Base-by-base conservation (phyloP, 345 rosid genomes). In the Linum lewisii region DNA sequence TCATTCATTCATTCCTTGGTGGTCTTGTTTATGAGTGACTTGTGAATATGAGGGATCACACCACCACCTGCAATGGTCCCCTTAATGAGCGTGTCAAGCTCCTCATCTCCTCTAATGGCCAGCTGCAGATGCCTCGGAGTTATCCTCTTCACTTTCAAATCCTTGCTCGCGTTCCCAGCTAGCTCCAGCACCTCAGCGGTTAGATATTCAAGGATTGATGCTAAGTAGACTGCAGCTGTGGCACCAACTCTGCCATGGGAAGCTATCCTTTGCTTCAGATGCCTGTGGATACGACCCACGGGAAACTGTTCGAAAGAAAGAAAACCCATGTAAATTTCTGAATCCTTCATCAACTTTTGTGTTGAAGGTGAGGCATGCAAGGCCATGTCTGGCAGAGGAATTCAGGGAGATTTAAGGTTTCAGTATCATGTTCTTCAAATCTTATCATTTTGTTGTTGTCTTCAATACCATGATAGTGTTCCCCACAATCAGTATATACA, bases 31-130 rank as follows among this genome's bases (percentile, higher is more conserved):
- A 85, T 77, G n/a, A 85, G 90, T 44, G 92, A 85, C 74, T 88
- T 88, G 82, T 88, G 95, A 67, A 88, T 88, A 73, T 85, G 95
- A 66, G 95, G 95, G 62, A 88, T 88, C n/a, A 88, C 95, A 59
- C 92, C 92, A 2, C 95, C 95, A 53, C 85, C 85, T 47, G 85
- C 82, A 54, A 77, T 68, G 22, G 74, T 71, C 19, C 74, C 74
- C 56, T 71, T 71, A 49, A 71, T 71, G 11, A 71, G 75, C 0
- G 82, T 81, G 68, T 81, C 85, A 23, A 81, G 82, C 68, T 81
- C 82, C 59, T 81, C 85, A 34, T 81, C 85, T 44, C 85, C 82
- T 63, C 85, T 68, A 62, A 81, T 81, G 36, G 85, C 85, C 47
- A 81, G 73, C 75, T 81, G 85, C 64, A 81, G 68, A 78, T 81